Percentiles rank a stretch among this genome's conserved stretches.
Conservation (phyloP, 2,329 filamentous ascomycete genomes). For the Penicillium sp. region DNA sequence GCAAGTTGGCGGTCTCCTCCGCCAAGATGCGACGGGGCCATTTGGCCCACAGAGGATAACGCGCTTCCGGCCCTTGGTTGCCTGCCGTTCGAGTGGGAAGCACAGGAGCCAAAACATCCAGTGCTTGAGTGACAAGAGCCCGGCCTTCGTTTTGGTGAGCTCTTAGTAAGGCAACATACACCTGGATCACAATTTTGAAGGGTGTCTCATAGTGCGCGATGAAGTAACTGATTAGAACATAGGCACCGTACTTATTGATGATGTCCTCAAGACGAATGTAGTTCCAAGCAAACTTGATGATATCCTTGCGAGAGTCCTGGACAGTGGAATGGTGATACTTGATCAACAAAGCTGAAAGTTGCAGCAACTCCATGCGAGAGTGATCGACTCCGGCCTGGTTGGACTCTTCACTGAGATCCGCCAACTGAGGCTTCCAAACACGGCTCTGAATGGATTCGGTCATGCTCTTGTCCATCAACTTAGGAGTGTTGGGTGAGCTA, state of each 20-base stretch:
- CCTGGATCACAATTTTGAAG: conserved; percentile 90
- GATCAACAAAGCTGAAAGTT: conserved; percentile 90
- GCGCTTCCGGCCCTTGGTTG: conserved; percentile 64
- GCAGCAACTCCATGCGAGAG: conserved; percentile 91
- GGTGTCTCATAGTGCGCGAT: conserved; percentile 97
- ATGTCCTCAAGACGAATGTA: conserved; percentile 98
- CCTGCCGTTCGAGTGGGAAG: conserved; percentile 70
- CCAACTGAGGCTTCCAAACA: conserved; percentile 87
- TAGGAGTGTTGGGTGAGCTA: conserved; percentile 59
- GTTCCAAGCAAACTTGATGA: conserved; percentile 99
- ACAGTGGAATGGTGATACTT: conserved; percentile 90
- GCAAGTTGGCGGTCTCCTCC: conserved; percentile 91
- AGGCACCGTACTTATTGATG: conserved; percentile 98
- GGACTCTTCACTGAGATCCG: conserved; percentile 79
- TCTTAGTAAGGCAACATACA: conserved; percentile 86
- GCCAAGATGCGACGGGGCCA: conserved; percentile 86
- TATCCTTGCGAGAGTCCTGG: conserved; percentile 90
- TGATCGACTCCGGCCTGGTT: conserved; percentile 88
- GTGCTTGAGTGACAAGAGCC: conserved; percentile 85
- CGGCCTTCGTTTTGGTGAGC: conserved; percentile 95
- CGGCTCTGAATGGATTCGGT: conserved; percentile 89
- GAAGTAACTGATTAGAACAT: conserved; percentile 96
- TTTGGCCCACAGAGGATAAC: conserved; percentile 80
- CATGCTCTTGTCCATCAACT: conserved; percentile 80
- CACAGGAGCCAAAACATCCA: conserved; percentile 93